Conservation (phyloP, 2,329 filamentous ascomycete species). For the Stagonosporopsis vannaccii region DNA sequence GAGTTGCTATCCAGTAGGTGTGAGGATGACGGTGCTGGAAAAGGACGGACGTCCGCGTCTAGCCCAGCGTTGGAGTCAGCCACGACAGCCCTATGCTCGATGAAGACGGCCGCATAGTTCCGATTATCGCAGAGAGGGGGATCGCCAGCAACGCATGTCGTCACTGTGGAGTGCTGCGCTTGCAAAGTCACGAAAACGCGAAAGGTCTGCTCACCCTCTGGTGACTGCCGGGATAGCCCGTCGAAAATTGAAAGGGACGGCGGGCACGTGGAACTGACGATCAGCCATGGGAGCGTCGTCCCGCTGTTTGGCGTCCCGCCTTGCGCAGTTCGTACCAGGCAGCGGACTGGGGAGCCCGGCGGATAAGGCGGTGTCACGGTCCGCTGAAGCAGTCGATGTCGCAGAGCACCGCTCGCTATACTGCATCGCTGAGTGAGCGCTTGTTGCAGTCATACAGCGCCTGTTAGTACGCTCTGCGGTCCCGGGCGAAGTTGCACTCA, state of each 20-base stretch:
- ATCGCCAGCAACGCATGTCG: slow-evolving; percentile 27
- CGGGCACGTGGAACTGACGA: slow-evolving; percentile 29
- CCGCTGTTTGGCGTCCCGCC: slow-evolving; percentile 21
- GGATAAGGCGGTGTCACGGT: slow-evolving; percentile 21
- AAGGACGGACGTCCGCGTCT: slow-evolving; percentile 6
- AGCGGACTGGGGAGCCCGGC: slow-evolving; percentile 19
- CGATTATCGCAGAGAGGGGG: slow-evolving; percentile 8
- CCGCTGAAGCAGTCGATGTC: slow-evolving; percentile 18
- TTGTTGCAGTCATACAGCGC: slow-evolving; percentile 9
- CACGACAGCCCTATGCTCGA: slow-evolving; percentile 8
- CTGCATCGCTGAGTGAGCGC: slow-evolving; percentile 23
- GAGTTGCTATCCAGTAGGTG: neutral
- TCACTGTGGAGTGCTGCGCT: slow-evolving; percentile 16
- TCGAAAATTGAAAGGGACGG: slow-evolving; percentile 17
- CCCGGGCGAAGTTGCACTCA: slow-evolving; percentile 17
- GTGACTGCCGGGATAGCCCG: slow-evolving; percentile 21
- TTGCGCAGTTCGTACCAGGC: slow-evolving; percentile 15
- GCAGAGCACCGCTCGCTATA: slow-evolving; percentile 5
- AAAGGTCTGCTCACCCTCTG: slow-evolving; percentile 21
- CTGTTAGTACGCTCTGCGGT: slow-evolving; percentile 17
- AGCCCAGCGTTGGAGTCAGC: neutral
- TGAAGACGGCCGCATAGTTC: slow-evolving; percentile 4
- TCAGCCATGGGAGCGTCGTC: slow-evolving; percentile 23
- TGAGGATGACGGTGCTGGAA: slow-evolving; percentile 2
- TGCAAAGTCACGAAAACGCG: slow-evolving; percentile 10